Evolutionary conservation across 2,329 filamentous ascomycete species (phyloP), one percentile per base, ranked within the genome.

Genomic region (Cryphonectria radicalis): DNA sequence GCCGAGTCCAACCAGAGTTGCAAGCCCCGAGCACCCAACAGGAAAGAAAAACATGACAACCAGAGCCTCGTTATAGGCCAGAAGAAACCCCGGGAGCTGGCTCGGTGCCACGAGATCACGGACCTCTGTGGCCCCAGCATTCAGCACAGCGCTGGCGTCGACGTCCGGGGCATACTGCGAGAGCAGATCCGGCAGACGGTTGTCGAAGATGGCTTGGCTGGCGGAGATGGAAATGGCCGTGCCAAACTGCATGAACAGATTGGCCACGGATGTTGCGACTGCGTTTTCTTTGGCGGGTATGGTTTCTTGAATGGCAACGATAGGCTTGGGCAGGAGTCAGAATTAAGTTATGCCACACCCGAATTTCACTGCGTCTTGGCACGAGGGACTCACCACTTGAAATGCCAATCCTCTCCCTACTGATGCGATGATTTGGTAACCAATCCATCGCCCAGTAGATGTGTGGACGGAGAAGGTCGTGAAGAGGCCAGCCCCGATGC

Each of bases 241-340:
- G 10, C 53, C 53, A n/a, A 57, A 57, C 5, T 57, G 53, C 53
- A 57, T 57, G 53, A 57, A 57, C n/a, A 57, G 13, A n/a, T 57
- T 57, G 53, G 53, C 53, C 4, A 57, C n/a, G 4, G 53, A 28
- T 10, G 53, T 57, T 14, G 53, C 53, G 53, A n/a, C 53, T 28
- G 53, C 53, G 5, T 14, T 57, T 8, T 28, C 25, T 17, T 57
- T 28, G 53, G 53, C 25, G 25, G 53, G 53, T 28, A 57, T 25
- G 53, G 53, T 57, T 28, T 57, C 53, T 57, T 57, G 53, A 8
- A 57, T 57, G 53, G 25, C n/a, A 13, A 57, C 10, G 53, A 57
- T 57, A 10, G 53, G 53, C 53, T 57, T 37, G 10, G 10, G n/a
- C 4, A 2, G 13, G n/a, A 4, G n/a, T 28, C 25, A 57, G 50